phyloP scores from a whole-genome alignment of 176 grass and related monocot species.

The Paspalum notatum region DNA sequence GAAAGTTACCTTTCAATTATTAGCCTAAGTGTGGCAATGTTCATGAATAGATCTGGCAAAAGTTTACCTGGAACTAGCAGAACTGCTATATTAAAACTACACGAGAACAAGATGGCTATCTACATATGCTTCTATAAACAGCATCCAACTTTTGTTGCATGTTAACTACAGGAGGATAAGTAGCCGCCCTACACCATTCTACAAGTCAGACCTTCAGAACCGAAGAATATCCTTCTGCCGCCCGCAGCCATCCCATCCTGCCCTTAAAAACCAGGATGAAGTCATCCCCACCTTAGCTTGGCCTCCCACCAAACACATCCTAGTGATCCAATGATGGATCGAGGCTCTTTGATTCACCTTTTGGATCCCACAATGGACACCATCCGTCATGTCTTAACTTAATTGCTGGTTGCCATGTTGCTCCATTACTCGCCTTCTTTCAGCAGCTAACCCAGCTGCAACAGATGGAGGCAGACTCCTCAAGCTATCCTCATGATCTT shows the following conservation, averaged over 20 bases:
- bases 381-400: background rate
- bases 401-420: constrained; percentile 32
- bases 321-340: background rate
- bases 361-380: background rate
- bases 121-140: constrained; percentile 15
- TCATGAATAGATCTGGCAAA: background rate
- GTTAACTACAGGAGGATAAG: background rate
- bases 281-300: too few relatives aligned
- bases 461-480: constrained; percentile 76
- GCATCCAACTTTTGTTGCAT: background rate
- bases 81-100: constrained; percentile 11
- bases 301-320: background rate
- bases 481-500: constrained; percentile 48
- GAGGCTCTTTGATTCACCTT: background rate
- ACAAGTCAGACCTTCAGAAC: constrained; percentile 9
- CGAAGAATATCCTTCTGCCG: background rate
- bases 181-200: background rate
- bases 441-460: constrained; percentile 84
- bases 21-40: background rate
- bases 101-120: background rate
- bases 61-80: background rate
- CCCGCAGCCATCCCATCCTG: too few relatives aligned
- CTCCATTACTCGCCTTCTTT: constrained; percentile 69
- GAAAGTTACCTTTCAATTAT: constrained; percentile 23
- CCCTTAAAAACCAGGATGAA: too few relatives aligned